Evolutionary conservation across 305 asterid genomes (phyloP).

Genomic region (Fraxinus latifolia): DNA sequence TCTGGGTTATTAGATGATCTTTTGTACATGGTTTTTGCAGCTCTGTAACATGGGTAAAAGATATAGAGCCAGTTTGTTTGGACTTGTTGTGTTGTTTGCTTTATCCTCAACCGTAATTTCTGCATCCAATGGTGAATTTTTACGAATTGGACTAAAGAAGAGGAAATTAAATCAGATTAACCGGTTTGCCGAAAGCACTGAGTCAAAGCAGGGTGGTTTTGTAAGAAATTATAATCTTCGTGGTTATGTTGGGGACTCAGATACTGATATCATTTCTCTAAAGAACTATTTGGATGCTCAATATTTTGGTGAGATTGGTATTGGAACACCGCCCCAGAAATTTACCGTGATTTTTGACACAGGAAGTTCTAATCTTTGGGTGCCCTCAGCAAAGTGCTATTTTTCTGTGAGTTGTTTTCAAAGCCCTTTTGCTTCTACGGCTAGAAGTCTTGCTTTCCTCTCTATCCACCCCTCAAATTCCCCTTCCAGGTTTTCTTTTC

Average conservation of each 20-base stretch:
- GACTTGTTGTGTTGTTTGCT: conserved; percentile 38
- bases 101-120: conserved; percentile 41
- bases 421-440: neutral
- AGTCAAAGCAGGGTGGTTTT: conserved; percentile 34
- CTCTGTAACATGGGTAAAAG: conserved; percentile 43
- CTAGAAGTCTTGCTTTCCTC: neutral
- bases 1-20: neutral
- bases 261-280: conserved; percentile 54
- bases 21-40: conserved; percentile 34
- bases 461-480: neutral
- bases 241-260: conserved; percentile 40
- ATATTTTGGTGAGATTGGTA: conserved; percentile 79
- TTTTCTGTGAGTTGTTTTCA: conserved; percentile 61
- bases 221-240: conserved; percentile 30
- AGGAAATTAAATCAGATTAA: conserved; percentile 50
- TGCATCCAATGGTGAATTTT: conserved; percentile 50
- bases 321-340: conserved; percentile 85
- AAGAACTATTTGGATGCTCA: conserved; percentile 92
- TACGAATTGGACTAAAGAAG: conserved; percentile 69
- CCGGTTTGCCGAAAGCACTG: conserved; percentile 37
- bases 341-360: conserved; percentile 87
- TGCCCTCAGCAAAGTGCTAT: conserved; percentile 76
- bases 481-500: neutral
- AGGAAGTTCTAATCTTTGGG: conserved; percentile 95
- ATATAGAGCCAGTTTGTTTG: conserved; percentile 31